Base-by-base conservation (phyloP, 305 asterid species). In the Andrographis paniculata region DNA sequence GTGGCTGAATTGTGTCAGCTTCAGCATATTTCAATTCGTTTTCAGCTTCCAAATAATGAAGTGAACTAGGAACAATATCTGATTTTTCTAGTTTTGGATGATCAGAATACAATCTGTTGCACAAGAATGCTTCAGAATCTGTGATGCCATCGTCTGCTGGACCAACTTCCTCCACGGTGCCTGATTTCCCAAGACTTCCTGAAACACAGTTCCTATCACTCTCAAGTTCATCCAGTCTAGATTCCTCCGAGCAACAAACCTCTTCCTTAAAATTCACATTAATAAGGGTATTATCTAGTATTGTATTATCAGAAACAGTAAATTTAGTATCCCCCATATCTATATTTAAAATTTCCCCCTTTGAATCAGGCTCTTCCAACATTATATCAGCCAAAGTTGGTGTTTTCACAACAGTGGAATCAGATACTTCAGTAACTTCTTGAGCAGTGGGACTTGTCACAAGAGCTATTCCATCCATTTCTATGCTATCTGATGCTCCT, bases 11-110 rank as follows among this genome's bases (percentile, higher is more conserved):
- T 33, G 59, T 43, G 51, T 65, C 33, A 43, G 73, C 30, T 52
- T 38, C 45, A 14, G 40, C 48, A 28, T 15, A 36, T 48, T 60
- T 67, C 50, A 48, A 39, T 43, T 36, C 50, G 58, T 51, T 65
- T 38, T 64, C 60, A 44, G 41, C 58, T 69, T 58, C 62, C 40
- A 66, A 60, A 28, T 55, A 48, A 55, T 52, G 55, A 44, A 42
- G n/a, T 36, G 51, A 37, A 60, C 56, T 42, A 52, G 54, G 37
- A 55, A 21, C 38, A 24, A 8, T 3, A 52, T 61, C 68, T 16
- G 58, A 20, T 33, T 42, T 61, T 58, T 72, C 76, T 49, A 62
- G 42, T 42, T 65, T 63, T 42, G 64, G 63, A 68, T 63, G 49
- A 54, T 59, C 66, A 53, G 56, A 24, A 57, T 21, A 45, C 20